Percentiles rank a stretch among this genome's conserved stretches.
Evolutionary conservation across 257 asterid genomes (phyloP).

Genomic region (Solanum lignicaule): DNA sequence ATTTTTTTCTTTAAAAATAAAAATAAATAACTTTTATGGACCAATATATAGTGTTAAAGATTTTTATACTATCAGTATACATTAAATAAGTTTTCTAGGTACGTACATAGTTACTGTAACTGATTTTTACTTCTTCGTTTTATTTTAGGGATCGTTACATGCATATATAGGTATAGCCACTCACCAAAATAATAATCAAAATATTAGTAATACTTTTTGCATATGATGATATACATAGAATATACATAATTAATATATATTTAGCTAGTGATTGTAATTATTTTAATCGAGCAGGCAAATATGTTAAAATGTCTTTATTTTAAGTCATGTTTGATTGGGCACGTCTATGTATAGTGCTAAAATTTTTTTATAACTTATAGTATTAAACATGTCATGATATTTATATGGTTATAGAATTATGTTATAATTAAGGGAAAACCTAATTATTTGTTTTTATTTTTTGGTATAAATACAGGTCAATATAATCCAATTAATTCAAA

Average conservation of each 20-base stretch:
- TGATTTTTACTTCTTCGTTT: neutral
- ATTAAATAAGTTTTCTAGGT: neutral
- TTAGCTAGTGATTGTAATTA: neutral
- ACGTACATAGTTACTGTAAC: neutral
- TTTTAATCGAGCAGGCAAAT: neutral
- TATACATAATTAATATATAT: neutral
- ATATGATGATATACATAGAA: neutral
- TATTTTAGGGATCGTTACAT: neutral
- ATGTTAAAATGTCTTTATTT: neutral
- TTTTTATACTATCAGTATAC: neutral
- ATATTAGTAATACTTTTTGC: neutral
- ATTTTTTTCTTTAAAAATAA: neutral
- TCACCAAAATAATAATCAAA: neutral
- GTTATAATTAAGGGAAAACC: neutral
- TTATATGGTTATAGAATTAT: neutral
- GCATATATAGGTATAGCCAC: neutral
- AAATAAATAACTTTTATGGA: neutral
- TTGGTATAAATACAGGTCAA: conserved; percentile 18
- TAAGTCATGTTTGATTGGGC: neutral
- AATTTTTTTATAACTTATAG: too few relatives aligned
- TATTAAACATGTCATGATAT: neutral
- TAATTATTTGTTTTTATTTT: neutral
- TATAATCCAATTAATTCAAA: conserved; percentile 30
- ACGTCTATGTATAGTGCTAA: neutral
- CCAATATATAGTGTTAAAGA: neutral